Evolutionary conservation across 805 yeast species (phyloP), one percentile per base, ranked within the genome.

Genomic region (Suhomyces prunicola): DNA sequence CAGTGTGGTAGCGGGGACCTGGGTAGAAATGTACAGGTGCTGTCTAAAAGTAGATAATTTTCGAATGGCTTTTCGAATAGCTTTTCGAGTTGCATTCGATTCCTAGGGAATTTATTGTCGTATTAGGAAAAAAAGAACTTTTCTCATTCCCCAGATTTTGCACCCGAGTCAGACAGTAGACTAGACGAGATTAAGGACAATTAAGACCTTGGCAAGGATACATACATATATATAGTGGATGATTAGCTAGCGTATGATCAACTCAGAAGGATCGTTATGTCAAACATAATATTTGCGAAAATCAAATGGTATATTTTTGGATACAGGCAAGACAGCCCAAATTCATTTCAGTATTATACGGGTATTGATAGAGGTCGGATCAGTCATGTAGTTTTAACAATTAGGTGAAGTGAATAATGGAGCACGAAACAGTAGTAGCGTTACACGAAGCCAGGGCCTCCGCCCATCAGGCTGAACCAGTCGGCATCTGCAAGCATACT

Each of bases 381-480:
- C 36, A n/a, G 36, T 8, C 10, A 7, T 29, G 13, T 33, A 4
- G 4, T n/a, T 33, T 33, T n/a, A 9, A 7, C 36, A 17, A 24
- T 17, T 39, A 8, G 13, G 23, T 9, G 24, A n/a, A 33, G 17
- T 33, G 17, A 33, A 33, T n/a, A 5, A 33, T 33, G 17, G 7
- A n/a, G 36, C 17, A 10, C 12, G 22, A 17, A 17, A n/a, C 12
- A 36, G 22, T 19, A 39, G 12, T 19, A 19, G 19, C 40, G 6
- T 24, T 12, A 62, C 13, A 57, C 59, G 49, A 69, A 68, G 10
- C 72, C 71, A 2, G 73, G 70, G 1, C 72, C 71, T 0, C 71
- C 58, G 4, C 71, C 73, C 64, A 69, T 63, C 54, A 62, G 62
- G 44, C 66, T 65, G 50, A 69, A 60, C 74, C 74, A 69, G 52